These are phyloP conservation scores for Vanrija pseudolonga DNA, from an alignment of 1,284 basidiomycete genomes.

Conservation along the genomic window DNA sequence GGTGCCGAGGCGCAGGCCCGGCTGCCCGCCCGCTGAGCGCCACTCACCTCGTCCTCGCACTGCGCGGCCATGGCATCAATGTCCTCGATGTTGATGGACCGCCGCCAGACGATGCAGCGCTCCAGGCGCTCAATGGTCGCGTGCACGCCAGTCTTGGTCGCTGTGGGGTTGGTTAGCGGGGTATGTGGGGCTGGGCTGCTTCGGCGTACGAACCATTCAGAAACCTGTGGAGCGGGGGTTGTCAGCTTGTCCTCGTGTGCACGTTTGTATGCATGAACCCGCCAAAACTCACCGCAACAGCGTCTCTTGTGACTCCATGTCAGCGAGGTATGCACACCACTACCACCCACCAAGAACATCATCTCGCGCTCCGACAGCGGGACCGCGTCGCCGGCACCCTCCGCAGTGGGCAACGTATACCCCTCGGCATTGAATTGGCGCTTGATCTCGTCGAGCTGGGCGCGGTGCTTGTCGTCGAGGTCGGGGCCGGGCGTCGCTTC, in stretches of 20 bases:
- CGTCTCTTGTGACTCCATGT: conserved; percentile 26
- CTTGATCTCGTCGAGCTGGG: conserved; percentile 11
- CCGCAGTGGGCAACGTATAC: conserved; percentile 22
- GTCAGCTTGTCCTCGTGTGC: too few species aligned
- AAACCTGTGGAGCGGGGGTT: neutral
- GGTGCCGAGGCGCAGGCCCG: too few species aligned
- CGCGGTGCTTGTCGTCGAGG: neutral
- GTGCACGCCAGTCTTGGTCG: conserved; percentile 25
- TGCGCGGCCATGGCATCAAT: conserved; percentile 29
- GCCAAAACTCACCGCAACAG: conserved; percentile 21
- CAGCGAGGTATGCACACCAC: neutral
- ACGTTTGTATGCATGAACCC: neutral
- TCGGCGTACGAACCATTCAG: neutral
- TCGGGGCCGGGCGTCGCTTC: neutral
- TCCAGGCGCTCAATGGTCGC: conserved; percentile 35
- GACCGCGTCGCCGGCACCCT: conserved; percentile 12
- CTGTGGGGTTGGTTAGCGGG: conserved; percentile 5
- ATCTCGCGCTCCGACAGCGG: conserved; percentile 34
- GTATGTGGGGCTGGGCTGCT: neutral
- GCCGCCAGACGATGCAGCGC: conserved; percentile 35
- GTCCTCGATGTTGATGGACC: conserved; percentile 37
- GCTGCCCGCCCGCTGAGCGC: neutral
- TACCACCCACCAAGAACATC: conserved; percentile 38
- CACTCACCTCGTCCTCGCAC: conserved; percentile 34
- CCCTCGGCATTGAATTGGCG: conserved; percentile 26